Evolutionary conservation across 2,329 filamentous ascomycete species (phyloP).

Genomic region (Sarocladium strictum): DNA sequence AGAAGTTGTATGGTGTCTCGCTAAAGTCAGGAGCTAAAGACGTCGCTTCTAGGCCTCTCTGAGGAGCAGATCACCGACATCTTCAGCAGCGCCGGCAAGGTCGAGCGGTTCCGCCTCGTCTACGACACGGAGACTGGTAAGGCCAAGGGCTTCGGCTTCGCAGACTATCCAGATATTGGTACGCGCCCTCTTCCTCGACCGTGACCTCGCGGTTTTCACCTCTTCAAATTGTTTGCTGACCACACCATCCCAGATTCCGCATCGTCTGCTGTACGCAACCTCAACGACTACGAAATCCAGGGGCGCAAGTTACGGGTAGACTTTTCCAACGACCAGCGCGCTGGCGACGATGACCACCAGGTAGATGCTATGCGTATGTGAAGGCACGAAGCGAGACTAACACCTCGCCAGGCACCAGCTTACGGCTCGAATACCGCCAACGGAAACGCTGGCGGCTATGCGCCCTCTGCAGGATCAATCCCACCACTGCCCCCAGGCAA

Average conservation of each 20-base stretch:
- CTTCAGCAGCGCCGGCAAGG: constrained; percentile 83
- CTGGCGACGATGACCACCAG: constrained; percentile 53
- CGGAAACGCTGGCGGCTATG: constrained; percentile 25
- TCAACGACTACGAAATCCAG: constrained; percentile 95
- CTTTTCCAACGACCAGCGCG: constrained; percentile 88
- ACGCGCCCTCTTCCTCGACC: constrained; percentile 20
- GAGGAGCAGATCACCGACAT: constrained; percentile 96
- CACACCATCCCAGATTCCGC: constrained; percentile 54
- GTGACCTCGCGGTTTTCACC: not conserved
- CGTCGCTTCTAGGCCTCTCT: constrained; percentile 66
- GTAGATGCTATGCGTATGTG: constrained; percentile 10
- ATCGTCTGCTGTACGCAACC: constrained; percentile 86
- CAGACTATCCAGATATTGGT: constrained; percentile 91
- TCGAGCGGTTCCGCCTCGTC: constrained; percentile 86
- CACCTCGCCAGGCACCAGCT: not conserved
- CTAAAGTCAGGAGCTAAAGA: not conserved
- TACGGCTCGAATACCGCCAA: constrained; percentile 20
- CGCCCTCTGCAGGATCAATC: constrained; percentile 45
- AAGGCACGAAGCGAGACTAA: not conserved
- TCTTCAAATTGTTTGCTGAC: not conserved
- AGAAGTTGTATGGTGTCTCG: not conserved
- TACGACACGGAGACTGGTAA: constrained; percentile 93
- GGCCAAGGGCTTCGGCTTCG: constrained; percentile 94
- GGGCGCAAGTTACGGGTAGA: constrained; percentile 90
- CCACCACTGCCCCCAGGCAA: constrained; percentile 80